Conservation (phyloP, 2,329 filamentous ascomycete genomes). For the Hysterium pulicare region DNA sequence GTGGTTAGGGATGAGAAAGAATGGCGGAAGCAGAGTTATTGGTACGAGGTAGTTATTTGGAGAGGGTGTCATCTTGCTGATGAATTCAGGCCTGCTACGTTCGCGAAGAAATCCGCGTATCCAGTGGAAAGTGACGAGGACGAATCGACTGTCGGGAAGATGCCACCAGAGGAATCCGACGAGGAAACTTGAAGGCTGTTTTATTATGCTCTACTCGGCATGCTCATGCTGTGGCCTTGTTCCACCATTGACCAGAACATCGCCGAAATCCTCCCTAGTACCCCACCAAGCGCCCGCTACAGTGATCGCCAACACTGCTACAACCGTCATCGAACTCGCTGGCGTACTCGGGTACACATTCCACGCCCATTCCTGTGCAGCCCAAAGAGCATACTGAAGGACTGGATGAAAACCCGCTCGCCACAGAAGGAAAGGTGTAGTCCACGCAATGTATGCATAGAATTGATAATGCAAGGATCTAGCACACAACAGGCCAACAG, state of each 20-base stretch:
- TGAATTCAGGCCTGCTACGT: slow-evolving; percentile 70
- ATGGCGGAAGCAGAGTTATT: slow-evolving; percentile 87
- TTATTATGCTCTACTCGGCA: slow-evolving; percentile 20
- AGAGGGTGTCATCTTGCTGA: no score
- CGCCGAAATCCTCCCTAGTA: slow-evolving; percentile 44
- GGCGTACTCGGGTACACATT: slow-evolving; percentile 84
- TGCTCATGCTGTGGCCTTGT: slow-evolving; percentile 25
- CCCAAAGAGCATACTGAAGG: slow-evolving; percentile 67
- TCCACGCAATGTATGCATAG: slow-evolving; percentile 87
- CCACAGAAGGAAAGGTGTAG: slow-evolving; percentile 84
- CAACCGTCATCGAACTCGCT: slow-evolving; percentile 63
- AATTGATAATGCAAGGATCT: slow-evolving; percentile 93
- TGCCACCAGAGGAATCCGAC: slow-evolving; percentile 79
- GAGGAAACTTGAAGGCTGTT: slow-evolving; percentile 41
- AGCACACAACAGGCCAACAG: slow-evolving; percentile 79
- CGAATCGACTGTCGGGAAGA: slow-evolving; percentile 75
- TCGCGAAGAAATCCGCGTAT: slow-evolving; percentile 61
- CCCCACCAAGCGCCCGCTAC: slow-evolving; percentile 62
- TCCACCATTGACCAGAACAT: slow-evolving; percentile 16
- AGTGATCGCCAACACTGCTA: slow-evolving; percentile 66
- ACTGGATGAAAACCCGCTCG: slow-evolving; percentile 66
- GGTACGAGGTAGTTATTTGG: slow-evolving; percentile 57
- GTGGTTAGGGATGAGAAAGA: slow-evolving; percentile 85
- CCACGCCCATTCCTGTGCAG: slow-evolving; percentile 86
- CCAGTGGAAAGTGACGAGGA: slow-evolving; percentile 67